Evolutionary conservation across 352 stramenopile genomes (phyloP), one percentile per base, ranked within the genome.

Genomic region (Ophiocytium majus): DNA sequence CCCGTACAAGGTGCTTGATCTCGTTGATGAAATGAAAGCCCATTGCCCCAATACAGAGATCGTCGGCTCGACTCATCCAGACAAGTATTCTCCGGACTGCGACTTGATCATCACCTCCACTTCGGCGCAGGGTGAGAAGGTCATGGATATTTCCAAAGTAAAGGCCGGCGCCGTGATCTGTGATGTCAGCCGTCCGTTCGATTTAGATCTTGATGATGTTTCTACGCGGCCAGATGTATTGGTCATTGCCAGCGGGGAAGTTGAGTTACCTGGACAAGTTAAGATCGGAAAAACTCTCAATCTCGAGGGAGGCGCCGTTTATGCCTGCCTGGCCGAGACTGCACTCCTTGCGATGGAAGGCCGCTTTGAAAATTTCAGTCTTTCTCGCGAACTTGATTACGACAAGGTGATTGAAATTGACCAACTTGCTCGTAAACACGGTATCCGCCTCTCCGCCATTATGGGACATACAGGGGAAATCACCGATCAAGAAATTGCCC

Each of bases 51-150:
- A 71, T 71, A 28, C 28, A 23, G 57, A 71, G 28, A 28, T 71
- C 28, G 28, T 71, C 57, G 57, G 57, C 23, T 23, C 57, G 28
- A 71, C 19, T 71, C 28, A 23, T 23, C 19, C 57, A 23, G 57
- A 71, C 57, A 23, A 28, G 28, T 71, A 71, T 28, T 71, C 57
- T 71, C 28, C 57, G 23, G 57, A 71, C 23, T 71, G 57, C 57
- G 57, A 71, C 28, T 28, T 71, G 19, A 71, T 71, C 57, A 71
- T 71, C 57, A 71, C 57, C 28, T 71, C 57, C 19, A 71, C 57
- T 28, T 71, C 57, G 23, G 57, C 57, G 19, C 57, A 71, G 57
- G 57, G 57, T 71, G 57, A 71, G 28, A 28, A 23, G 19, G 57
- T 71, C 19, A 71, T 71, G 57, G 57, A 71, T 71, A 71, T 71